A percentile compares a stretch with the other conserved stretches of the same genome.
Evolutionary conservation across 306 rosid genomes (phyloP).

Genomic region (Dalbergia cochinchinensis): DNA sequence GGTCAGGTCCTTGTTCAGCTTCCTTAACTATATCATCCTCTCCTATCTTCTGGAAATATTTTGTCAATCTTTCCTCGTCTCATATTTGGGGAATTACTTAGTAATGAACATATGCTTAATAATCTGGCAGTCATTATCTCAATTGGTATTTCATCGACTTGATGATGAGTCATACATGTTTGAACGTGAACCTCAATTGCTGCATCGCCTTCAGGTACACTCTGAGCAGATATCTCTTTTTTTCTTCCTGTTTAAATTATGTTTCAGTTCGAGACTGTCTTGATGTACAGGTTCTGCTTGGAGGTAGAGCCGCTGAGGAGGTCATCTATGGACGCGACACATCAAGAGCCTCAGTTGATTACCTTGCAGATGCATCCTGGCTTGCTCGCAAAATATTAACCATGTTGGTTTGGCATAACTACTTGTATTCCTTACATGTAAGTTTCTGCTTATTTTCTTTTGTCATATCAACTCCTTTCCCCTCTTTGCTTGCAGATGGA

Average conservation of each 20-base stretch:
- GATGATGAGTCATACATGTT: conserved; percentile 94
- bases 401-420: conserved; percentile 68
- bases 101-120: conserved; percentile 1
- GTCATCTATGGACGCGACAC: conserved; percentile 95
- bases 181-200: conserved; percentile 85
- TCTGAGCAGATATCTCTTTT: conserved; percentile 45
- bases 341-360: conserved; percentile 84
- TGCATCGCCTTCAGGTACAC: conserved; percentile 93
- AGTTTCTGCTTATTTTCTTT: conserved; percentile 29
- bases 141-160: conserved; percentile 89
- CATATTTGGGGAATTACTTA: conserved; percentile 13
- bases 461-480: conserved; percentile 37
- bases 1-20: conserved; percentile 86
- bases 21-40: conserved; percentile 49
- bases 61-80: conserved; percentile 34
- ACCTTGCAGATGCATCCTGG: conserved; percentile 98
- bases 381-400: conserved; percentile 98
- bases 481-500: conserved; percentile 71
- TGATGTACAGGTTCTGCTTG: conserved; percentile 78
- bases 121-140: conserved; percentile 80
- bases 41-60: conserved; percentile 22
- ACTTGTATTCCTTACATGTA: conserved; percentile 10
- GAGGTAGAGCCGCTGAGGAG: conserved; percentile 99
- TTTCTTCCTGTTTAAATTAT: conserved; percentile 24
- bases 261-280: conserved; percentile 28